Evolutionary conservation across 305 asterid genomes (phyloP).

Genomic region (Solanum hybrid): DNA sequence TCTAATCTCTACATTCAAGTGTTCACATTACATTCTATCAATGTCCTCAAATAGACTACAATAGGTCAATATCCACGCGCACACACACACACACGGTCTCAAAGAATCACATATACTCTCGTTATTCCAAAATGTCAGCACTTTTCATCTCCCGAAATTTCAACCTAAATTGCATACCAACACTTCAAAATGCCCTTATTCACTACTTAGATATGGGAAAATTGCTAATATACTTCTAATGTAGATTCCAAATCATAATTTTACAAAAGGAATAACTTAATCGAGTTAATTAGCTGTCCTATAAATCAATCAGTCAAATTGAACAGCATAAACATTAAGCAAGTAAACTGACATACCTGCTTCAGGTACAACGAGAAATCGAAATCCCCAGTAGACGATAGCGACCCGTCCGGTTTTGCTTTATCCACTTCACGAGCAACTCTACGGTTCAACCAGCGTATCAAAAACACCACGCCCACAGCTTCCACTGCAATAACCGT

Average conservation of each 20-base stretch:
- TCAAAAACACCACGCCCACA: constrained; percentile 36
- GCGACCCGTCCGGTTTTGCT: constrained; percentile 7
- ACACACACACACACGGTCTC: not conserved
- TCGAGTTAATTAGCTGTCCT: not conserved
- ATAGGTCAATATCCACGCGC: not conserved
- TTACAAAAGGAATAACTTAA: not conserved
- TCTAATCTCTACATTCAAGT: not conserved
- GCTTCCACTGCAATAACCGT: constrained; percentile 49
- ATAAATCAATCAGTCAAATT: not conserved
- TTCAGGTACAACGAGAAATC: constrained; percentile 41
- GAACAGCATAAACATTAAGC: not conserved
- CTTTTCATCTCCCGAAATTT: not conserved
- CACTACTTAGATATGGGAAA: not conserved
- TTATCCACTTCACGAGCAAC: constrained; percentile 22
- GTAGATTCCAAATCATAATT: not conserved
- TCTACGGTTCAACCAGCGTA: constrained; percentile 45
- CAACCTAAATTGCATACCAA: not conserved
- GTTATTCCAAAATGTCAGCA: not conserved
- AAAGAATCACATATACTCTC: not conserved
- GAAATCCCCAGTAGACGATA: constrained; percentile 21
- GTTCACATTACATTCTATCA: not conserved
- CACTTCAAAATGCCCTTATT: not conserved
- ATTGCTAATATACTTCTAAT: not conserved
- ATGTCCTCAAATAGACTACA: not conserved
- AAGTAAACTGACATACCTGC: constrained; percentile 35